Conservation (phyloP, 2,329 filamentous ascomycete species). For the Chrysosphaeria jannelii region DNA sequence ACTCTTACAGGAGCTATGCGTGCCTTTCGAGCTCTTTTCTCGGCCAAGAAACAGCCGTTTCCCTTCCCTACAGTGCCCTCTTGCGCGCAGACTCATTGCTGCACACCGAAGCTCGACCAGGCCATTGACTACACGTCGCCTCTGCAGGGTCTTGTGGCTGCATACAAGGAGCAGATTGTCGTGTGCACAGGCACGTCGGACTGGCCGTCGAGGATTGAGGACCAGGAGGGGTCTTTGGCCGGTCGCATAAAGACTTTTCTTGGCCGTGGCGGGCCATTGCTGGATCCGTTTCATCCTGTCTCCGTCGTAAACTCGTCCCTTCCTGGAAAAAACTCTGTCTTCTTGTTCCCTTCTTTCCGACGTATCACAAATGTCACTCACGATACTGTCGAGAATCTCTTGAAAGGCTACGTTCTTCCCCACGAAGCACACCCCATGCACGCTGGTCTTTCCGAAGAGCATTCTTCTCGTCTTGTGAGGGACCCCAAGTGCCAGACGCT, state of each 20-base stretch:
- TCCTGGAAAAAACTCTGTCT: constrained; percentile 26
- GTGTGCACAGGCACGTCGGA: constrained; percentile 54
- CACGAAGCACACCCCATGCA: constrained; percentile 29
- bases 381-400: constrained; percentile 24
- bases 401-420: constrained; percentile 36
- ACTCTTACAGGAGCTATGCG: too few relatives aligned
- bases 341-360: too few relatives aligned
- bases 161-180: constrained; percentile 56
- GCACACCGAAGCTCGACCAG: too few relatives aligned
- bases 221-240: constrained; percentile 45
- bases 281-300: constrained; percentile 48
- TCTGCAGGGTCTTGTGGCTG: constrained; percentile 47
- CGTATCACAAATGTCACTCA: too few relatives aligned
- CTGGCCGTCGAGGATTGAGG: constrained; percentile 63
- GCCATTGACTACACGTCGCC: constrained; percentile 42
- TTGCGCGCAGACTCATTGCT: too few relatives aligned
- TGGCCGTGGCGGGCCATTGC: constrained; percentile 30
- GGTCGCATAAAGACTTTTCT: constrained; percentile 42
- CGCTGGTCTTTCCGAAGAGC: constrained; percentile 23
- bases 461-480: constrained; percentile 19
- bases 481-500: constrained; percentile 20
- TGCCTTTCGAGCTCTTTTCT: too few relatives aligned
- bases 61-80: neutral
- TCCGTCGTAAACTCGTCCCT: constrained; percentile 46
- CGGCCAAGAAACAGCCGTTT: constrained; percentile 4